Conservation (phyloP, 768 basidiomycete genomes). For the Hericium coralloides region DNA sequence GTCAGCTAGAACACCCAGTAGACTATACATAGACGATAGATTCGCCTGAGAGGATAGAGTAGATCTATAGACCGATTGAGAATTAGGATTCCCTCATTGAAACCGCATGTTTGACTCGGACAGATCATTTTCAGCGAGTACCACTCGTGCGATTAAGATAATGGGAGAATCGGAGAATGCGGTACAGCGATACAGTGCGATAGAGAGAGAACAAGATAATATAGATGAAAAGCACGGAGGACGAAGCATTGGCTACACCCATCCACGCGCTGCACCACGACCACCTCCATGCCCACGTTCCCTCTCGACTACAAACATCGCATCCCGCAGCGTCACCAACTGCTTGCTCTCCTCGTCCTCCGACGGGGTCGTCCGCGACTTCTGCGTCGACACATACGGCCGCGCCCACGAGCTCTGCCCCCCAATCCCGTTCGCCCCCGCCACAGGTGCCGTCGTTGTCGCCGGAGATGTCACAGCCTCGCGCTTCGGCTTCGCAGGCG, state of each 20-base stretch:
- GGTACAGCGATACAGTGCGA: no score
- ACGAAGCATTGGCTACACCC: conserved; percentile 20
- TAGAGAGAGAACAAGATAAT: no score
- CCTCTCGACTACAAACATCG: conserved; percentile 78
- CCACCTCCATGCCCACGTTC: conserved; percentile 82
- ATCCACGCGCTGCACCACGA: conserved; percentile 63
- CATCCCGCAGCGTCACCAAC: conserved; percentile 65
- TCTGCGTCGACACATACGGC: conserved; percentile 51
- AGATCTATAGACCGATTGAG: no score
- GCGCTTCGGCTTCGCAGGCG: conserved; percentile 25
- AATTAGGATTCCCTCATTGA: no score
- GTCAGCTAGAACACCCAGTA: no score
- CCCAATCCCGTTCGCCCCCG: conserved; percentile 13
- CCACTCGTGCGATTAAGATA: no score
- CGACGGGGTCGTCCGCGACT: conserved; percentile 25
- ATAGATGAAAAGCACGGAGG: not conserved
- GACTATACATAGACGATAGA: no score
- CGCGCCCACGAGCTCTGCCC: conserved; percentile 43
- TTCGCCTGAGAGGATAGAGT: no score
- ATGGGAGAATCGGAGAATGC: no score
- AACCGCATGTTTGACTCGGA: no score
- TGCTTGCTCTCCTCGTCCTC: conserved; percentile 45
- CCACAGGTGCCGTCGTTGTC: conserved; percentile 23
- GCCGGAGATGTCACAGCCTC: conserved; percentile 20
- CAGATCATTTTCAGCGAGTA: no score